Evolutionary conservation across 1,284 basidiomycete genomes (phyloP).

Genomic region (Paramarasmius palmivorus): DNA sequence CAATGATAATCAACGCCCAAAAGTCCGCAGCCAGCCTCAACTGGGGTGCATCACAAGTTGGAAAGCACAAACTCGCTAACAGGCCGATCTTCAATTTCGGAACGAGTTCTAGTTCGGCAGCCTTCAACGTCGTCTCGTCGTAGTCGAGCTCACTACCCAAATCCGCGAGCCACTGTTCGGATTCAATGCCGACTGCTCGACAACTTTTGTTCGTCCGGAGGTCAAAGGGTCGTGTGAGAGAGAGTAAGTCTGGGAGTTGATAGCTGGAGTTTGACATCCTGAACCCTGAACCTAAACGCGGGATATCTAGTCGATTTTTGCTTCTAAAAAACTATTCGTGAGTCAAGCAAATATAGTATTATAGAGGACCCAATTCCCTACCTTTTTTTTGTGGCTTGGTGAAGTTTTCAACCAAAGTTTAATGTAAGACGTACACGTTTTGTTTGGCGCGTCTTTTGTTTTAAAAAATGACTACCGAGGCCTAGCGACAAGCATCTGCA

Average conservation of each 20-base stretch:
- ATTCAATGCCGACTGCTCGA: conserved; percentile 40
- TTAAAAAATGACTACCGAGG: too few relatives aligned
- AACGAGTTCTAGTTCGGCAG: background rate
- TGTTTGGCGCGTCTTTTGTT: too few relatives aligned
- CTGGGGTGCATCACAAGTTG: conserved; percentile 56
- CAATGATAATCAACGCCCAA: conserved; percentile 41
- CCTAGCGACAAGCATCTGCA: too few relatives aligned
- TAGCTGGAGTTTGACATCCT: conserved; percentile 36
- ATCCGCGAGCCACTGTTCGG: conserved; percentile 45
- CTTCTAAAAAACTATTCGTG: too few relatives aligned
- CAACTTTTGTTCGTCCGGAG: conserved; percentile 56
- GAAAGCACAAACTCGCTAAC: conserved; percentile 56
- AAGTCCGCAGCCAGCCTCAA: conserved; percentile 52
- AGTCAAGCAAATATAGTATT: too few relatives aligned
- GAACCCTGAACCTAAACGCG: too few relatives aligned
- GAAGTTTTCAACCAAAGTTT: too few relatives aligned
- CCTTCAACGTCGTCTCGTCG: background rate
- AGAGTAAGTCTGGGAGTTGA: conserved; percentile 59
- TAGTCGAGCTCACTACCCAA: conserved; percentile 13
- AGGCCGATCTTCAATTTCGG: conserved; percentile 45
- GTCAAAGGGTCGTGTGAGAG: conserved; percentile 44
- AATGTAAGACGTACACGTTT: too few relatives aligned
- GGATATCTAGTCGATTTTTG: too few relatives aligned
- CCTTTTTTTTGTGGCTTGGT: too few relatives aligned
- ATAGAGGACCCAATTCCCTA: too few relatives aligned